These are phyloP conservation scores for Pisolithus tinctorius DNA, from an alignment of 768 basidiomycete genomes.

Conservation along the genomic window DNA sequence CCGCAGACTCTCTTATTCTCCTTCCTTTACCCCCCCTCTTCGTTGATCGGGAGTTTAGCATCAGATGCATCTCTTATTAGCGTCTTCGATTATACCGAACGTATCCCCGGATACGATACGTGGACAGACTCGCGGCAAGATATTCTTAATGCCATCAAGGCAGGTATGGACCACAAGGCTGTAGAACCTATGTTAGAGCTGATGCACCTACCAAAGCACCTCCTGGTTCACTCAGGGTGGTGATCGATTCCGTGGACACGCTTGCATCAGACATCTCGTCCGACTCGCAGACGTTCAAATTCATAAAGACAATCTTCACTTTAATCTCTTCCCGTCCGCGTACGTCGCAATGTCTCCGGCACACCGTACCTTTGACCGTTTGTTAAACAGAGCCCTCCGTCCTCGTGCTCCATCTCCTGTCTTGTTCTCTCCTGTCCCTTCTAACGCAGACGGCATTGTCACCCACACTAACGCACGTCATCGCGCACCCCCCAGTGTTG, in stretches of 20 bases:
- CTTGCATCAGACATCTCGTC: conserved; percentile 54
- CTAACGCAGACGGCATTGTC: conserved; percentile 61
- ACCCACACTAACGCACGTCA: conserved; percentile 53
- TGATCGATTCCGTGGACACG: conserved; percentile 71
- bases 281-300: conserved; percentile 42
- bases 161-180: conserved; percentile 29
- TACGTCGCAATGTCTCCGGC: conserved; percentile 23
- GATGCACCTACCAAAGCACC: conserved; percentile 26
- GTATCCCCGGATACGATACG: conserved; percentile 48
- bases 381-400: conserved; percentile 41
- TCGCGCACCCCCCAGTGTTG: conserved; percentile 64
- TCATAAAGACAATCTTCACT: conserved; percentile 42
- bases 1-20: conserved; percentile 43
- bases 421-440: conserved; percentile 44
- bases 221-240: conserved; percentile 46
- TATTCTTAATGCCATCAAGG: conserved; percentile 37
- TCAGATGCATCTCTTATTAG: conserved; percentile 27
- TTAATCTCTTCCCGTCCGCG: conserved; percentile 43
- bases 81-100: conserved; percentile 43
- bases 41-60: conserved; percentile 28
- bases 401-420: conserved; percentile 52
- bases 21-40: conserved; percentile 48
- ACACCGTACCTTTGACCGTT: conserved; percentile 6
- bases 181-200: neutral
- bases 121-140: conserved; percentile 29